These are phyloP conservation scores for Scenedesmus sp. DNA, from an alignment of 163 green algal genomes.

Conservation along the genomic window DNA sequence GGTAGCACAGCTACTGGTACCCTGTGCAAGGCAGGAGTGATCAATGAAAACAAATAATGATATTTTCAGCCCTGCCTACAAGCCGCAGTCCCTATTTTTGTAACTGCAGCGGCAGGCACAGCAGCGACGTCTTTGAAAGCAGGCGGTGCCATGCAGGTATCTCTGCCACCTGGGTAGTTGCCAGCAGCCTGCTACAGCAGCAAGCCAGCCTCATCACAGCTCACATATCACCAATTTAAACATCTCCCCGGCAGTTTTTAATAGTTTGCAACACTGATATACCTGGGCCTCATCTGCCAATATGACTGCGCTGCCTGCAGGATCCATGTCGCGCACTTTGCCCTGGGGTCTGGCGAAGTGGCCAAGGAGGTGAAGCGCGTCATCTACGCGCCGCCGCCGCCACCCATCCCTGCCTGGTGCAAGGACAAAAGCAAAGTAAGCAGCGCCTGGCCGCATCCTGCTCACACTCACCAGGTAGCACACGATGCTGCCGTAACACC, in stretches of 20 bases:
- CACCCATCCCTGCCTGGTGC: conserved; percentile 58
- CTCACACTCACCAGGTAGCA: not conserved
- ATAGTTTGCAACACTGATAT: too few relatives aligned
- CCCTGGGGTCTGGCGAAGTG: conserved; percentile 5
- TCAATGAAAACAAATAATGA: too few relatives aligned
- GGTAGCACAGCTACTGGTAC: too few relatives aligned
- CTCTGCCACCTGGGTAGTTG: too few relatives aligned
- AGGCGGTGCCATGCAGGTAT: too few relatives aligned
- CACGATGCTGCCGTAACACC: not conserved
- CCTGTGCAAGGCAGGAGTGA: too few relatives aligned
- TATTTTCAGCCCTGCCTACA: too few relatives aligned
- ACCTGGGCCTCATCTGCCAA: not conserved
- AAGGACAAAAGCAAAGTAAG: conserved; percentile 52
- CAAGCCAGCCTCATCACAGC: not conserved
- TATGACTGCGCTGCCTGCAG: conserved; percentile 13
- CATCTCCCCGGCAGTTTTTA: too few relatives aligned
- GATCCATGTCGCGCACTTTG: conserved; percentile 63
- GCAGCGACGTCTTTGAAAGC: too few relatives aligned
- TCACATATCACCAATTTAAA: not conserved
- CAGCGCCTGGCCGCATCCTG: not conserved
- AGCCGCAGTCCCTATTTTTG: too few relatives aligned
- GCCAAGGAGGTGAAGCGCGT: conserved; percentile 48
- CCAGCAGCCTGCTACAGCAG: not conserved
- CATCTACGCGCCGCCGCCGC: conserved; percentile 63
- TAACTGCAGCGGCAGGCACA: too few relatives aligned